Conservation (phyloP, 116 monocot species). For the Trichopus zeylanicus region DNA sequence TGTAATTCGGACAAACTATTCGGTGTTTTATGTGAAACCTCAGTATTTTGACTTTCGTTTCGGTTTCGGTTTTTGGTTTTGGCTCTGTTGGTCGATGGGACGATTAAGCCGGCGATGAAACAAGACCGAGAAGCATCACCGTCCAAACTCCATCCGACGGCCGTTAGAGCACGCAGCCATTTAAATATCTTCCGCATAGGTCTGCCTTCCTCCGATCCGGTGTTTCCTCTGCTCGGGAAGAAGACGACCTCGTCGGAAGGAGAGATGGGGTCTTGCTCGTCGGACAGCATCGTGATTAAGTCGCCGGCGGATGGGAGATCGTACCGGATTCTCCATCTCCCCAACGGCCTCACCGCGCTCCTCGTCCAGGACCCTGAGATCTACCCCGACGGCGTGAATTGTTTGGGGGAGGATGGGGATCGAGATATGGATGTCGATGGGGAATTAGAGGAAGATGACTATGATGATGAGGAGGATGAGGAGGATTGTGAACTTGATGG, state of each 20-base stretch:
- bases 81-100: too few species aligned
- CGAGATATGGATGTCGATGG: constrained; percentile 7
- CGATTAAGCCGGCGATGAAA: too few species aligned
- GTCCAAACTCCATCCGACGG: not conserved
- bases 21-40: too few species aligned
- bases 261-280: constrained; percentile 8
- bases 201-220: too few species aligned
- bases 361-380: constrained; percentile 98
- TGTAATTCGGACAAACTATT: too few species aligned
- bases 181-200: not conserved
- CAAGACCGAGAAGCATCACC: too few species aligned
- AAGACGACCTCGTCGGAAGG: too few species aligned
- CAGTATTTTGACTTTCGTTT: too few species aligned
- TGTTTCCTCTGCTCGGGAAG: too few species aligned
- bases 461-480: constrained; percentile 12
- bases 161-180: not conserved
- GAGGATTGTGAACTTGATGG: constrained; percentile 23
- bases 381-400: constrained; percentile 42
- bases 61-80: too few species aligned
- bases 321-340: constrained; percentile 61
- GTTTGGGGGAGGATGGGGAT: not conserved
- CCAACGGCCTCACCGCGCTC: constrained; percentile 74
- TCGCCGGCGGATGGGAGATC: constrained; percentile 64
- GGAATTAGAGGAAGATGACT: constrained; percentile 13
- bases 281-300: constrained; percentile 56